Conservation (phyloP, 2,329 filamentous ascomycete species). For the Colletotrichum trifolii region DNA sequence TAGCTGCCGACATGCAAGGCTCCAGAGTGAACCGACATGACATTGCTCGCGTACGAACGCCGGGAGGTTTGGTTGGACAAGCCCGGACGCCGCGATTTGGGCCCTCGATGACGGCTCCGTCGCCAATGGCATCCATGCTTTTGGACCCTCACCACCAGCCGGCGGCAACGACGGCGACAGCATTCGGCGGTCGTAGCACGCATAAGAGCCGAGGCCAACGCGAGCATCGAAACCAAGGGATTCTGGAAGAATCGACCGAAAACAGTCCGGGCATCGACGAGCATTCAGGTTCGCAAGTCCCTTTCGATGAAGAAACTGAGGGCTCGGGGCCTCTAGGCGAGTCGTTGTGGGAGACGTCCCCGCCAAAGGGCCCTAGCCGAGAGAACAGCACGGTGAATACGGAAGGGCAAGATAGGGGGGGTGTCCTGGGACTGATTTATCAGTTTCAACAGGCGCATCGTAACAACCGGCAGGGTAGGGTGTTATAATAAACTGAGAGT, state of each 20-base stretch:
- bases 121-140: slow-evolving; percentile 78
- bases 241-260: slow-evolving; percentile 67
- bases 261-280: slow-evolving; percentile 52
- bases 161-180: slow-evolving; percentile 58
- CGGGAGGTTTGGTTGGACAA: slow-evolving; percentile 45
- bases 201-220: slow-evolving; percentile 58
- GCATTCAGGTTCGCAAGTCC: slow-evolving; percentile 64
- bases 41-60: slow-evolving; percentile 54
- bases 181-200: slow-evolving; percentile 56
- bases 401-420: slow-evolving; percentile 61
- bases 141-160: slow-evolving; percentile 83
- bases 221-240: slow-evolving; percentile 61
- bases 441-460: slow-evolving; percentile 69
- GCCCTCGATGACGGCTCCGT: slow-evolving; percentile 60
- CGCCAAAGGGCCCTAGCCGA: slow-evolving; percentile 60
- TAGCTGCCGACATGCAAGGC: slow-evolving; percentile 65
- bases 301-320: slow-evolving; percentile 64
- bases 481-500: neutral
- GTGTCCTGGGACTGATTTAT: slow-evolving; percentile 68
- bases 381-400: slow-evolving; percentile 62
- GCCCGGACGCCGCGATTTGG: slow-evolving; percentile 57
- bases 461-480: slow-evolving; percentile 57
- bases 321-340: slow-evolving; percentile 64
- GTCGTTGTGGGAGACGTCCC: slow-evolving; percentile 70
- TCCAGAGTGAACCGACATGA: slow-evolving; percentile 62